These are phyloP conservation scores for Tulasnella sp. DNA, from an alignment of 768 basidiomycete species.

Conservation along the genomic window DNA sequence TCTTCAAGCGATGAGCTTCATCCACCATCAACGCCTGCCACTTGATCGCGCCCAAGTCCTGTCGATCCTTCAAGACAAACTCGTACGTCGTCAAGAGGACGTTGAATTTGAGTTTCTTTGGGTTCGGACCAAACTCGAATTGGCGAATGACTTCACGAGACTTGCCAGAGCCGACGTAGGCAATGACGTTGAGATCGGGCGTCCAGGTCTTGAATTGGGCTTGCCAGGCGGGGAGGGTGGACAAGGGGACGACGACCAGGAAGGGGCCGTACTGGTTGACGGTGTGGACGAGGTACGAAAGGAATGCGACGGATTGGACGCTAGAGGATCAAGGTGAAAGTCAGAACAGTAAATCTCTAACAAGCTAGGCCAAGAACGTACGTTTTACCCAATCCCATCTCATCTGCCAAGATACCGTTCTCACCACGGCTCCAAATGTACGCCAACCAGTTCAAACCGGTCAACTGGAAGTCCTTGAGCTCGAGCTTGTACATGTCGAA, in stretches of 20 bases:
- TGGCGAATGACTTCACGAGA: slow-evolving; percentile 86
- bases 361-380: slow-evolving; percentile 27
- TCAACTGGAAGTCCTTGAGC: slow-evolving; percentile 96
- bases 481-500: slow-evolving; percentile 27
- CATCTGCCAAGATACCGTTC: slow-evolving; percentile 96
- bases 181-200: slow-evolving; percentile 93
- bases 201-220: slow-evolving; percentile 91
- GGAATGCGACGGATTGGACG: slow-evolving; percentile 91
- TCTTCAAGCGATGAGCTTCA: slow-evolving; percentile 97
- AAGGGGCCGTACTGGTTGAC: slow-evolving; percentile 92
- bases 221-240: slow-evolving; percentile 98
- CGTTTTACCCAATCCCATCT: slow-evolving; percentile 98
- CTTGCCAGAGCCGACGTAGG: slow-evolving; percentile 83
- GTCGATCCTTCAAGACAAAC: slow-evolving; percentile 80
- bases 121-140: slow-evolving; percentile 81
- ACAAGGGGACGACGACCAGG: slow-evolving; percentile 94
- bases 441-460: slow-evolving; percentile 97
- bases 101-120: slow-evolving; percentile 74
- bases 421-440: slow-evolving; percentile 92
- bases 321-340: slow-evolving; percentile 33
- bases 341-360: not conserved
- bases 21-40: slow-evolving; percentile 97
- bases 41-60: slow-evolving; percentile 71
- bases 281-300: slow-evolving; percentile 91
- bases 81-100: slow-evolving; percentile 97